Conservation (phyloP, 1,284 basidiomycete species). For the Ustilago xerochloae region DNA sequence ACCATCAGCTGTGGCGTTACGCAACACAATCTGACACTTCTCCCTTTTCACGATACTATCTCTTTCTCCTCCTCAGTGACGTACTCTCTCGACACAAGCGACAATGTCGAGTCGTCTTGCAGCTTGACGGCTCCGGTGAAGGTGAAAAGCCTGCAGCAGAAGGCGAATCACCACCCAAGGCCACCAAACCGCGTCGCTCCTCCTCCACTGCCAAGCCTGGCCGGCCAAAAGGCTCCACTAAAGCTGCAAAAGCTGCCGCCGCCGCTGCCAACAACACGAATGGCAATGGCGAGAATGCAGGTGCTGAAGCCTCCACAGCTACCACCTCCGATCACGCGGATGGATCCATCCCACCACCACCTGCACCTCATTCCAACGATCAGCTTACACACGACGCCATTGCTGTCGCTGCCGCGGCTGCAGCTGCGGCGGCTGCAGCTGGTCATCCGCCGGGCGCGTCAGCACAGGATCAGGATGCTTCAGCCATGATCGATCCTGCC, state of each 20-base stretch:
- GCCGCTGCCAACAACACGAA: conserved; percentile 20
- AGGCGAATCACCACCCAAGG: conserved; percentile 39
- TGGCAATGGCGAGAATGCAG: conserved; percentile 6
- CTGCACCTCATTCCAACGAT: conserved; percentile 39
- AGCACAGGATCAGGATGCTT: conserved; percentile 29
- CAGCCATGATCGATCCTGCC: conserved; percentile 50
- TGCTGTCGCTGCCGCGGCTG: conserved; percentile 34
- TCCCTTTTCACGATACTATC: not conserved
- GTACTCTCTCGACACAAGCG: conserved; percentile 65
- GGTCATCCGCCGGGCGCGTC: conserved; percentile 17
- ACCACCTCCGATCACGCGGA: conserved; percentile 7
- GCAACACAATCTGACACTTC: not conserved
- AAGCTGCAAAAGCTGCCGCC: conserved; percentile 46
- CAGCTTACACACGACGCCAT: conserved; percentile 40
- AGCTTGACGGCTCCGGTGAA: conserved; percentile 44
- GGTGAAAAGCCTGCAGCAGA: conserved; percentile 34
- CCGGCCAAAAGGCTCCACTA: conserved; percentile 49
- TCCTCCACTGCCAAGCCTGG: conserved; percentile 49
- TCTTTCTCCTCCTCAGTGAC: conserved; percentile 41
- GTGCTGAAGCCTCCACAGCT: conserved; percentile 4
- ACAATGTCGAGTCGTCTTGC: conserved; percentile 61
- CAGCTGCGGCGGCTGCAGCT: conserved; percentile 36
- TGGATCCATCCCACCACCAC: conserved; percentile 36
- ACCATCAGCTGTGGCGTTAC: no score
- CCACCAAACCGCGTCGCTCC: conserved; percentile 41